Evolutionary conservation across 768 basidiomycete species (phyloP).

Genomic region (Calocybe indica): DNA sequence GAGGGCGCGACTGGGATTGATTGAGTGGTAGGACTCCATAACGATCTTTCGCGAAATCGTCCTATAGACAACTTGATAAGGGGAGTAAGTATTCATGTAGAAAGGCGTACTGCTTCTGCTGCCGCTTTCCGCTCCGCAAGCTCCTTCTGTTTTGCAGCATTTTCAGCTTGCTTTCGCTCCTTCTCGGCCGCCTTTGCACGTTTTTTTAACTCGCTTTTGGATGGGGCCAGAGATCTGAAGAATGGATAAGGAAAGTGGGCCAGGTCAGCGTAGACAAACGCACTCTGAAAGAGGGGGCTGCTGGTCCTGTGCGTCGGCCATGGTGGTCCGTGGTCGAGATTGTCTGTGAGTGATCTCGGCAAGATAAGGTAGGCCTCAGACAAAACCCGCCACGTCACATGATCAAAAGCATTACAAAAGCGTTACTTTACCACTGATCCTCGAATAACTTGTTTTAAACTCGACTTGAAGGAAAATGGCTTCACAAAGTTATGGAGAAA

Average conservation of each 20-base stretch:
- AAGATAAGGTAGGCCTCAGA: too few species aligned
- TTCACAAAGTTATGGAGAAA: too few species aligned
- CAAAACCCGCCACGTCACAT: too few species aligned
- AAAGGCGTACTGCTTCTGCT: slow-evolving; percentile 52
- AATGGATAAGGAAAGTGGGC: neutral
- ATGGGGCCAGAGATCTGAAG: slow-evolving; percentile 41
- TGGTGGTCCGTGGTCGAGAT: neutral
- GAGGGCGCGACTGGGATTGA: slow-evolving; percentile 79
- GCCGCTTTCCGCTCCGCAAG: slow-evolving; percentile 61
- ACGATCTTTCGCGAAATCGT: slow-evolving; percentile 75
- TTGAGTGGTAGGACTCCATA: slow-evolving; percentile 89
- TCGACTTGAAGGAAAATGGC: too few species aligned
- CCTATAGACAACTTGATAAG: slow-evolving; percentile 1
- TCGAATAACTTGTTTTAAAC: too few species aligned
- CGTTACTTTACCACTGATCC: too few species aligned
- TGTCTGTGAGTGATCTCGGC: too few species aligned
- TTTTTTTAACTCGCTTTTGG: slow-evolving; percentile 90
- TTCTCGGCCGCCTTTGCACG: slow-evolving; percentile 89
- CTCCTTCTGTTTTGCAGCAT: slow-evolving; percentile 74
- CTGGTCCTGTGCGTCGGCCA: neutral
- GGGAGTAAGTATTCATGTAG: neutral
- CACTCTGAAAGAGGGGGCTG: neutral
- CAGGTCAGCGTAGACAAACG: neutral
- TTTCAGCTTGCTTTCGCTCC: slow-evolving; percentile 82
- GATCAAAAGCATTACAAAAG: too few species aligned